phyloP scores from a whole-genome alignment of 225 moss, liverwort and hornwort genomes.

The Pleurozium schreberi region DNA sequence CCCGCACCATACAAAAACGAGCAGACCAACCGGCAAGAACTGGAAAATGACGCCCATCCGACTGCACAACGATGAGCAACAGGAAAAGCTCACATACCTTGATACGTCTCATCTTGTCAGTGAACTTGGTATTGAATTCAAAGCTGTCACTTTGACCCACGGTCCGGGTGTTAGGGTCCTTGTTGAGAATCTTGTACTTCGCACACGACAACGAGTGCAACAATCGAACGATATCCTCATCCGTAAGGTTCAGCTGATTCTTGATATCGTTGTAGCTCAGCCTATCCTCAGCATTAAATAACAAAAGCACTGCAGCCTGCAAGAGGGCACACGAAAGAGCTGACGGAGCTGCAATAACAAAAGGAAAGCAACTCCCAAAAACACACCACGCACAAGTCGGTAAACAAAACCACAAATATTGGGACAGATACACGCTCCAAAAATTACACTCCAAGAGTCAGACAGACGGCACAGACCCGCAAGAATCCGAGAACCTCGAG shows the following conservation, averaged over 20 bases:
- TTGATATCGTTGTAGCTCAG: conserved; percentile 91
- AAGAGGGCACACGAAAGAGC: not conserved
- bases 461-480: not conserved
- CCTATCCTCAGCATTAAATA: conserved; percentile 85
- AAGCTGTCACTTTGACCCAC: conserved; percentile 65
- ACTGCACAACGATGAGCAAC: not conserved
- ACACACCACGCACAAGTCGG: not conserved
- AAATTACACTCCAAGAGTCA: not conserved
- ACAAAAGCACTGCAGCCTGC: conserved; percentile 91
- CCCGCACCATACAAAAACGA: not conserved
- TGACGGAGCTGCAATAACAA: not conserved
- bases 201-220: conserved; percentile 97
- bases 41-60: not conserved
- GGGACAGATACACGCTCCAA: not conserved
- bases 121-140: conserved; percentile 91
- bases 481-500: not conserved
- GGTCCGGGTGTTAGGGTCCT: conserved; percentile 61
- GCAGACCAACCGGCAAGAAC: not conserved
- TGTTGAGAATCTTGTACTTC: conserved; percentile 90
- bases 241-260: conserved; percentile 85
- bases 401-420: not conserved
- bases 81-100: conserved; percentile 31
- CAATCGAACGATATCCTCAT: conserved; percentile 87
- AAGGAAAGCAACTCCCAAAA: not conserved
- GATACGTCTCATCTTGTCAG: conserved; percentile 99